These are phyloP conservation scores for Penicillium sp. DNA, from an alignment of 2,329 filamentous ascomycete species.

Conservation along the genomic window DNA sequence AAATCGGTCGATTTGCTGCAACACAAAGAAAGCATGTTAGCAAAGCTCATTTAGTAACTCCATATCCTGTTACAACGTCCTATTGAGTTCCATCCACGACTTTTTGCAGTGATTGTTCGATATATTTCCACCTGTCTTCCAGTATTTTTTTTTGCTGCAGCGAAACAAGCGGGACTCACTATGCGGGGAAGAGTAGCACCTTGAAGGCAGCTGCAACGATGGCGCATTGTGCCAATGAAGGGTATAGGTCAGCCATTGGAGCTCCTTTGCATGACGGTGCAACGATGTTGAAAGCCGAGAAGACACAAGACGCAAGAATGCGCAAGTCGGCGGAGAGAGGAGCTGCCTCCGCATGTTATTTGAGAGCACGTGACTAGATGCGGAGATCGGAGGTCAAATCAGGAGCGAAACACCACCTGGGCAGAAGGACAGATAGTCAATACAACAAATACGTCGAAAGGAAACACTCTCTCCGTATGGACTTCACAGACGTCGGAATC, in stretches of 20 bases:
- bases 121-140: neutral
- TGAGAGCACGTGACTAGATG: slow-evolving; percentile 17
- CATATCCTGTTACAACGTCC: neutral
- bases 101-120: neutral
- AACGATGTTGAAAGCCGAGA: slow-evolving; percentile 3
- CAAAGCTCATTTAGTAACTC: neutral
- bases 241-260: slow-evolving; percentile 75
- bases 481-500: slow-evolving; percentile 44
- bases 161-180: slow-evolving; percentile 12
- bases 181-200: slow-evolving; percentile 22
- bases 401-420: slow-evolving; percentile 12
- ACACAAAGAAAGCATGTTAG: slow-evolving; percentile 6
- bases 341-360: slow-evolving; percentile 15
- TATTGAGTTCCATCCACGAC: rapidly evolving
- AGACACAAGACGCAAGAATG: neutral
- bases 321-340: neutral
- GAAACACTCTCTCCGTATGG: slow-evolving; percentile 28
- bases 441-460: slow-evolving; percentile 2
- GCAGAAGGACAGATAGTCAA: slow-evolving; percentile 26
- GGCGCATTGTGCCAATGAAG: slow-evolving; percentile 51
- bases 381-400: slow-evolving; percentile 28
- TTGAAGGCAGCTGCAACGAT: slow-evolving; percentile 20
- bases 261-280: slow-evolving; percentile 25
- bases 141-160: neutral
- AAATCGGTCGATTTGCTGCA: slow-evolving; percentile 96